A percentile compares a stretch with the other conserved stretches of the same genome.
Evolutionary conservation across 306 rosid genomes (phyloP).

Genomic region (Medicago ruthenica): DNA sequence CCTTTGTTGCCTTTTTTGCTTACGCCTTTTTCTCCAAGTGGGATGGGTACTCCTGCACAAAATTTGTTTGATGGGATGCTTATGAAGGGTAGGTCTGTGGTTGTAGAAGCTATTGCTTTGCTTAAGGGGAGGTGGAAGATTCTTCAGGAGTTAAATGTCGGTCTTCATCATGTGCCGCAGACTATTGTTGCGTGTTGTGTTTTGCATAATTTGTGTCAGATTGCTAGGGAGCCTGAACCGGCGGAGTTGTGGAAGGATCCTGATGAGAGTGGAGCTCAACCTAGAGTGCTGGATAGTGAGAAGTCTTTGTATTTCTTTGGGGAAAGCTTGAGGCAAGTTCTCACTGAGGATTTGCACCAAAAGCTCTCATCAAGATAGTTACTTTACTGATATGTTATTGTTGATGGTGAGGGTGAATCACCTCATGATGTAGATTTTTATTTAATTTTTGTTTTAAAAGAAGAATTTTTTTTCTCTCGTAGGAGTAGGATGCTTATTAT

Average conservation of each 20-base stretch:
- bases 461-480: background rate
- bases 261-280: constrained; percentile 74
- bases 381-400: no score
- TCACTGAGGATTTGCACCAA: constrained; percentile 91
- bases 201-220: constrained; percentile 88
- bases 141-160: constrained; percentile 83
- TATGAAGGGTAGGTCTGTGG: constrained; percentile 88
- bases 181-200: constrained; percentile 94
- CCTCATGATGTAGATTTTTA: constrained; percentile 13
- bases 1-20: constrained; percentile 76
- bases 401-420: constrained; percentile 2
- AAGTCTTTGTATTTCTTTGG: constrained; percentile 72
- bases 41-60: constrained; percentile 85
- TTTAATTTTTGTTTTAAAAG: background rate
- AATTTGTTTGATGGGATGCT: constrained; percentile 91
- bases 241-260: constrained; percentile 90
- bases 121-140: constrained; percentile 96
- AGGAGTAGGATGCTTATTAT: constrained; percentile 11
- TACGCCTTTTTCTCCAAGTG: constrained; percentile 70
- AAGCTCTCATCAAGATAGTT: constrained; percentile 80
- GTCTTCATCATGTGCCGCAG: constrained; percentile 83
- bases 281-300: constrained; percentile 74
- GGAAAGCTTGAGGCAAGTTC: constrained; percentile 85
- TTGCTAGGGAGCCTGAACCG: constrained; percentile 93
- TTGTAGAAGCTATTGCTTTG: constrained; percentile 85